A percentile compares a stretch with the other conserved stretches of the same genome.
These are phyloP conservation scores for Clohesyomyces aquaticus DNA, from an alignment of 495 filamentous ascomycete species.

Conservation along the genomic window DNA sequence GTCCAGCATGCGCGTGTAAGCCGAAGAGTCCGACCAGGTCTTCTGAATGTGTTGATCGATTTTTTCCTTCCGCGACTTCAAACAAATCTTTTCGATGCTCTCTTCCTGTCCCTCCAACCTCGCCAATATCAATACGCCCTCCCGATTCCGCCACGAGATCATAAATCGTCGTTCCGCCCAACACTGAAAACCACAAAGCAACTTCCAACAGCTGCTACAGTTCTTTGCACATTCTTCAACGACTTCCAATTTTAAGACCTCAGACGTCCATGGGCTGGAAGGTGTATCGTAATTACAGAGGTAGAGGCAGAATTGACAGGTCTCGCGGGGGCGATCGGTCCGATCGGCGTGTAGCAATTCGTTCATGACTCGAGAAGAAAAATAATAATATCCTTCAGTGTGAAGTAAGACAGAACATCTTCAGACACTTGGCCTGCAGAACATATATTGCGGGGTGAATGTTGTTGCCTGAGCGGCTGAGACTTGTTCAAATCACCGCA, in stretches of 20 bases:
- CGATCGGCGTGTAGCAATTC: background rate
- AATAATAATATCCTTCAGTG: too few species aligned
- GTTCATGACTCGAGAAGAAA: too few species aligned
- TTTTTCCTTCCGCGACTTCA: too few species aligned
- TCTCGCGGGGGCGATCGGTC: background rate
- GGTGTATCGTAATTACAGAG: background rate
- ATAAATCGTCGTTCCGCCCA: background rate
- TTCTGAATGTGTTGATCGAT: too few species aligned
- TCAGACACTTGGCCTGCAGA: too few species aligned
- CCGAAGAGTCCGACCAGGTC: too few species aligned
- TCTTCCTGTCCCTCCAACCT: background rate
- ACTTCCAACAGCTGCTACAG: background rate
- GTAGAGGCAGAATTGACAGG: background rate
- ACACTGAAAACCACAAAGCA: background rate
- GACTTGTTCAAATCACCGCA: too few species aligned
- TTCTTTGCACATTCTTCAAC: background rate
- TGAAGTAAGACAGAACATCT: too few species aligned
- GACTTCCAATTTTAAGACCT: background rate
- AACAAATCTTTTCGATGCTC: background rate
- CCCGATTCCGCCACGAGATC: background rate
- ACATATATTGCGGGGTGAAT: too few species aligned
- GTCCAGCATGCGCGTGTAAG: too few species aligned
- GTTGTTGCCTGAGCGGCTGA: too few species aligned
- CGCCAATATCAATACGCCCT: background rate
- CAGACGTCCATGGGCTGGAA: background rate